phyloP scores from a whole-genome alignment of 805 yeast genomes.

The Metschnikowia kofuensis region DNA sequence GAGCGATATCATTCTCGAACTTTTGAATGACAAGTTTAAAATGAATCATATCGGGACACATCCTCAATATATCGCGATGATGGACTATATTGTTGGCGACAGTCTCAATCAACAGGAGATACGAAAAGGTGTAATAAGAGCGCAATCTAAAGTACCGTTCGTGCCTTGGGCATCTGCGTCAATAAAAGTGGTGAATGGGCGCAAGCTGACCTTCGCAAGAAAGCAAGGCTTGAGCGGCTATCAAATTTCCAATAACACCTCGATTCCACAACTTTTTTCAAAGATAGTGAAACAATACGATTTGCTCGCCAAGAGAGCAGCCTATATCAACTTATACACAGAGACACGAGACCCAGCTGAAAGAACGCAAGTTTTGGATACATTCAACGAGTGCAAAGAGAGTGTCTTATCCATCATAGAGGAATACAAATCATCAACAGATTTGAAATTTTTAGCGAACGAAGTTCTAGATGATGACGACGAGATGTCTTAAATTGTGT shows the following conservation, averaged over 20 bases:
- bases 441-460: slow-evolving; percentile 46
- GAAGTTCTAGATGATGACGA: slow-evolving; percentile 35
- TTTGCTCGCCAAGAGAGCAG: slow-evolving; percentile 70
- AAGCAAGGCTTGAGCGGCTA: slow-evolving; percentile 57
- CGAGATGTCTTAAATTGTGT: slow-evolving; percentile 9
- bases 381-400: slow-evolving; percentile 49
- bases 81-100: slow-evolving; percentile 64
- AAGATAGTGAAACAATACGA: slow-evolving; percentile 77
- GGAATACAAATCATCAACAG: slow-evolving; percentile 46
- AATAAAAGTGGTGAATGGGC: slow-evolving; percentile 73
- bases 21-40: slow-evolving; percentile 72
- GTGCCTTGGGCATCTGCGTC: slow-evolving; percentile 85
- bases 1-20: slow-evolving; percentile 79
- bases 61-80: slow-evolving; percentile 59
- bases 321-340: slow-evolving; percentile 77
- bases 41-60: slow-evolving; percentile 53
- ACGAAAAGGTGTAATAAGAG: slow-evolving; percentile 60
- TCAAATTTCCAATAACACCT: slow-evolving; percentile 79
- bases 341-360: slow-evolving; percentile 44
- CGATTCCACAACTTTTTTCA: slow-evolving; percentile 63
- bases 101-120: slow-evolving; percentile 66
- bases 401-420: slow-evolving; percentile 42
- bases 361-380: slow-evolving; percentile 43
- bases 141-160: slow-evolving; percentile 66
- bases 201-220: slow-evolving; percentile 59